A percentile compares a stretch with the other conserved stretches of the same genome.
Conservation (phyloP, 768 basidiomycete genomes). For the Tremella yokohamensis region DNA sequence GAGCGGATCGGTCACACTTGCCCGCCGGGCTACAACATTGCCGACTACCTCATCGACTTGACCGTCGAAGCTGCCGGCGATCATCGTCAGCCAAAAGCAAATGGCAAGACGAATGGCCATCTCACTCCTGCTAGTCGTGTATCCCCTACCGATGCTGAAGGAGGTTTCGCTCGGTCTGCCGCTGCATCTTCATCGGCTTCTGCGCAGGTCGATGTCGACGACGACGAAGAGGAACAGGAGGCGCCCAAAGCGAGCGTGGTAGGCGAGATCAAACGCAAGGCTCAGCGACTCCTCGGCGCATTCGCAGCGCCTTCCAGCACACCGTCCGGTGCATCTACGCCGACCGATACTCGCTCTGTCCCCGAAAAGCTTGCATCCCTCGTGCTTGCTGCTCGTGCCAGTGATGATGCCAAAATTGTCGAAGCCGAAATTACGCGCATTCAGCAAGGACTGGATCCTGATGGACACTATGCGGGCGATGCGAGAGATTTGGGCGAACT, state of each 20-base stretch:
- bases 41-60: slow-evolving; percentile 75
- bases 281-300: slow-evolving; percentile 41
- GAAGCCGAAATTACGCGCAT: slow-evolving; percentile 60
- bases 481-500: slow-evolving; percentile 57
- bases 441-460: slow-evolving; percentile 37
- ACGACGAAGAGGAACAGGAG: slow-evolving; percentile 11
- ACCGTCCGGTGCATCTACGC: slow-evolving; percentile 34
- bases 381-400: slow-evolving; percentile 67
- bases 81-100: slow-evolving; percentile 23
- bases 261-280: slow-evolving; percentile 36
- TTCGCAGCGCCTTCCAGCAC: slow-evolving; percentile 18
- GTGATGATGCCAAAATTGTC: slow-evolving; percentile 64
- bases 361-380: slow-evolving; percentile 61
- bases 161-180: slow-evolving; percentile 20
- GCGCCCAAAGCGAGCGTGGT: slow-evolving; percentile 3
- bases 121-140: background rate
- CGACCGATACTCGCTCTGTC: slow-evolving; percentile 50
- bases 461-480: slow-evolving; percentile 59
- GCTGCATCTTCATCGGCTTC: background rate
- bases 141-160: slow-evolving; percentile 22
- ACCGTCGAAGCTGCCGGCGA: slow-evolving; percentile 56
- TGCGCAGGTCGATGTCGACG: slow-evolving; percentile 10
- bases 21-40: slow-evolving; percentile 92
- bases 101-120: slow-evolving; percentile 15
- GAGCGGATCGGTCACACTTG: slow-evolving; percentile 73